These are phyloP conservation scores for Penicillium sp. DNA, from an alignment of 2,329 filamentous ascomycete species.

Conservation along the genomic window DNA sequence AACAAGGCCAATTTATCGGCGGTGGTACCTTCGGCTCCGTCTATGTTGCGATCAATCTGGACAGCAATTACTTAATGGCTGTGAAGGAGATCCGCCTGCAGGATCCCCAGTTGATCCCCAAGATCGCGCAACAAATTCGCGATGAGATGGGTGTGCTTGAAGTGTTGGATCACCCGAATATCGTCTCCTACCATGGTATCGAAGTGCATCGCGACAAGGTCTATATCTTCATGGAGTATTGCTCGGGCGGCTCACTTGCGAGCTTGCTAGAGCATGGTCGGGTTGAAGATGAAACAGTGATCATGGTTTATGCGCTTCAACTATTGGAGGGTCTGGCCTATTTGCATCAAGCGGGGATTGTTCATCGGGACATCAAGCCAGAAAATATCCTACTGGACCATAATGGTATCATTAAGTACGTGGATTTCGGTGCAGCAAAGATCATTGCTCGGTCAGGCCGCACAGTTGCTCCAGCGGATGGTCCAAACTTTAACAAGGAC, in stretches of 20 bases:
- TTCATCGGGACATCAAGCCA: constrained; percentile 96
- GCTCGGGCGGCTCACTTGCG: constrained; percentile 89
- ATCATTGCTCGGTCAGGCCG: constrained; percentile 92
- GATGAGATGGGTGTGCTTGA: constrained; percentile 98
- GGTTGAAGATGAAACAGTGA: constrained; percentile 96
- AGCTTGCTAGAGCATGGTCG: constrained; percentile 89
- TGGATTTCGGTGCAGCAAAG: constrained; percentile 97
- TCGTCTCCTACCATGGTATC: constrained; percentile 96
- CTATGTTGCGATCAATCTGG: constrained; percentile 95
- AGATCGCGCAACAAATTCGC: constrained; percentile 87
- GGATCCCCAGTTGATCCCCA: constrained; percentile 93
- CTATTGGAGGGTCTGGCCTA: constrained; percentile 92
- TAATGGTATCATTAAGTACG: constrained; percentile 98
- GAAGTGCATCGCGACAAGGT: constrained; percentile 98
- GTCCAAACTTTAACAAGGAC: constrained; percentile 48
- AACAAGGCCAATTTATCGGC: constrained; percentile 97
- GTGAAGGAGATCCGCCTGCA: constrained; percentile 98
- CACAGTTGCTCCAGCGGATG: constrained; percentile 70
- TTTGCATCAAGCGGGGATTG: constrained; percentile 85
- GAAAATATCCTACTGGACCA: constrained; percentile 97
- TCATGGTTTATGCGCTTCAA: constrained; percentile 94
- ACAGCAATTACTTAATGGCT: constrained; percentile 94
- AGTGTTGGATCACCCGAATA: constrained; percentile 93
- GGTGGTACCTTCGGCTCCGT: constrained; percentile 97
- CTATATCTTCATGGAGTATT: constrained; percentile 99